A percentile compares a stretch with the other conserved stretches of the same genome.
Evolutionary conservation across 1,139 yeast species (phyloP).

Genomic region (Nakaseomyces glabratus): DNA sequence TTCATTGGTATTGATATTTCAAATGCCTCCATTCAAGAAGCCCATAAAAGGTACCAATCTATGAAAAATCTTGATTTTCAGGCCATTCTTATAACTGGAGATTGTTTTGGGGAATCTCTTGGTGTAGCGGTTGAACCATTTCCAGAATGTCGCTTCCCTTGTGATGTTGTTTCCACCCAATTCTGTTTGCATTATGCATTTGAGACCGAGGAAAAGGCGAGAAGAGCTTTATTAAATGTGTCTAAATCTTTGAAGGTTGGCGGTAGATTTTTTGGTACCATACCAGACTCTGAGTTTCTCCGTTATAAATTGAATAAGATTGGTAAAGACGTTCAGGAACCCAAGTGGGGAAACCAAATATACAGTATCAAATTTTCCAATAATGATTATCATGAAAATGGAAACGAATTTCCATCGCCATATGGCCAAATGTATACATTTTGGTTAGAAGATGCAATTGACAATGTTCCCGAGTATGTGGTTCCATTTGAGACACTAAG

Average conservation of each 20-base stretch:
- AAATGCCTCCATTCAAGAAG: slow-evolving; percentile 79
- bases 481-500: slow-evolving; percentile 89
- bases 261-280: slow-evolving; percentile 85
- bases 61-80: slow-evolving; percentile 51
- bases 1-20: slow-evolving; percentile 90
- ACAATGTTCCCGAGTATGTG: slow-evolving; percentile 93
- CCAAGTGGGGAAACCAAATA: slow-evolving; percentile 72
- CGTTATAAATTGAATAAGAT: slow-evolving; percentile 50
- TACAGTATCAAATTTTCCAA: slow-evolving; percentile 74
- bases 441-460: slow-evolving; percentile 85
- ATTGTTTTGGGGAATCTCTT: slow-evolving; percentile 65
- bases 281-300: slow-evolving; percentile 85
- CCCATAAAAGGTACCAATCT: slow-evolving; percentile 58
- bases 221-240: slow-evolving; percentile 64
- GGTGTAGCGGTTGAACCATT: slow-evolving; percentile 66
- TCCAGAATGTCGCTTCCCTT: slow-evolving; percentile 64
- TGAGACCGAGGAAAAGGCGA: slow-evolving; percentile 72
- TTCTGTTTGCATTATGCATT: slow-evolving; percentile 93
- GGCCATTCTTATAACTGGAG: slow-evolving; percentile 83
- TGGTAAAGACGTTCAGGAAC: slow-evolving; percentile 40
- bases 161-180: slow-evolving; percentile 82
- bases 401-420: slow-evolving; percentile 63
- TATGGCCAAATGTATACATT: slow-evolving; percentile 80
- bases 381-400: slow-evolving; percentile 51
- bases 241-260: slow-evolving; percentile 68